Base-by-base conservation (phyloP, 2,329 filamentous ascomycete species). In the Cladosporium sp. region DNA sequence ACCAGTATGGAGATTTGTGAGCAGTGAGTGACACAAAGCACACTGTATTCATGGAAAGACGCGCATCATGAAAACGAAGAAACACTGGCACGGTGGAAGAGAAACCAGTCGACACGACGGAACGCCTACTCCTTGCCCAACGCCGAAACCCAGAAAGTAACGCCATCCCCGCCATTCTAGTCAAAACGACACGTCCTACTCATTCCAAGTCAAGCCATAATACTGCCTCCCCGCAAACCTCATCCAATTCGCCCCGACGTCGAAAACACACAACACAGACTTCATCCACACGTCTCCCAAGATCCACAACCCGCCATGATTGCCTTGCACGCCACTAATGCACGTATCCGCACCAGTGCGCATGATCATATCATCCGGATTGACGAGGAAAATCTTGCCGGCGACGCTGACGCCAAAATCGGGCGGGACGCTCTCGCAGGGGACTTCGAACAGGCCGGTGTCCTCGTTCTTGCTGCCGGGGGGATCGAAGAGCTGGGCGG, bases 201-300 rank as follows among this genome's bases (percentile, higher is more conserved):
- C n/a, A 36, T 7, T 32, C 45, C 45, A 48, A 32, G 17, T 41
- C 41, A 44, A 17, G 5, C 24, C 48, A 53, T 60, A 61, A 37
- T 51, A 64, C 52, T 62, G 51, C 55, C 65, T 62, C 20, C 62
- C 61, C 17, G 74, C 70, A 58, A 78, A 77, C n/a, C 70, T 61
- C 71, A 78, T 70, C 61, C 73, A 64, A 39, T 64, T 64, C 17
- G 65, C 70, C 9, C 73, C 74, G 51, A 78, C 67, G 64, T 79
- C 76, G 61, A 75, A 78, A 1, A 79, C 74, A 8, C 70, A 64
- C 4, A 79, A 61, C 1, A 78, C 75, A 54, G 75, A 77, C 61
- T 74, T 75, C 61, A 77, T 62, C 54, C 76, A 78, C 3, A 68
- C 63, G 47, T 73, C 73, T 0, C 76, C 76, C 41, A 78, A 55